phyloP scores from a whole-genome alignment of 2,329 filamentous ascomycete genomes.

The Monilinia vaccinii-corymbosi region DNA sequence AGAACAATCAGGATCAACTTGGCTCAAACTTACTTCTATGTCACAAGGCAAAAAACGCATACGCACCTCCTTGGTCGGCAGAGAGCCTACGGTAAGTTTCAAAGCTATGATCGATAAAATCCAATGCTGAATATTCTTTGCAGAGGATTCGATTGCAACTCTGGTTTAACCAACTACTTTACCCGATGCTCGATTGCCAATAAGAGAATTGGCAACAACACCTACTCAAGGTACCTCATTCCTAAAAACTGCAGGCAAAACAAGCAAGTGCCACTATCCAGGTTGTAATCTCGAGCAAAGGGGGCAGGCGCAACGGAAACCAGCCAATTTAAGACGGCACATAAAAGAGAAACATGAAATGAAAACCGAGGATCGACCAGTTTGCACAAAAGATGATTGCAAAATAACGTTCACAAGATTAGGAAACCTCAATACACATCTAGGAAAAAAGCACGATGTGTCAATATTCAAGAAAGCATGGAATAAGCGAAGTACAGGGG shows the following conservation, averaged over 20 bases:
- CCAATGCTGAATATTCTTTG: neutral
- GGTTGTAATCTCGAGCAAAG: constrained; percentile 17
- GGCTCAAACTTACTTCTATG: rapidly evolving
- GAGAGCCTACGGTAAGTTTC: neutral
- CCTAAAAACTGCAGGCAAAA: neutral
- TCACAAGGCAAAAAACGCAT: neutral
- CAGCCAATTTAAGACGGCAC: constrained; percentile 23
- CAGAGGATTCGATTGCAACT: neutral
- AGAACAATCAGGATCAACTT: neutral
- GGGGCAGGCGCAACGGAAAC: constrained; percentile 24
- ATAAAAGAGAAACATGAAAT: constrained; percentile 19
- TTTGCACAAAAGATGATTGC: constrained; percentile 18
- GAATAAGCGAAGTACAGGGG: too few species aligned
- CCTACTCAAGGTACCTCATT: neutral
- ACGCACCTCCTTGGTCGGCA: neutral
- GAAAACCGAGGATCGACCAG: constrained; percentile 9
- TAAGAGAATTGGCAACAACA: neutral
- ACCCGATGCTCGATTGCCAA: neutral
- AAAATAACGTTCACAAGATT: constrained; percentile 19
- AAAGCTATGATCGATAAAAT: neutral
- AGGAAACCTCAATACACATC: constrained; percentile 23
- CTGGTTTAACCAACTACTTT: neutral
- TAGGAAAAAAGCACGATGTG: too few species aligned
- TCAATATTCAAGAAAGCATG: too few species aligned
- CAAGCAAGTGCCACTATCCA: neutral